Evolutionary conservation across 768 basidiomycete species (phyloP).

Genomic region (Porpolomopsis calyptriformis): DNA sequence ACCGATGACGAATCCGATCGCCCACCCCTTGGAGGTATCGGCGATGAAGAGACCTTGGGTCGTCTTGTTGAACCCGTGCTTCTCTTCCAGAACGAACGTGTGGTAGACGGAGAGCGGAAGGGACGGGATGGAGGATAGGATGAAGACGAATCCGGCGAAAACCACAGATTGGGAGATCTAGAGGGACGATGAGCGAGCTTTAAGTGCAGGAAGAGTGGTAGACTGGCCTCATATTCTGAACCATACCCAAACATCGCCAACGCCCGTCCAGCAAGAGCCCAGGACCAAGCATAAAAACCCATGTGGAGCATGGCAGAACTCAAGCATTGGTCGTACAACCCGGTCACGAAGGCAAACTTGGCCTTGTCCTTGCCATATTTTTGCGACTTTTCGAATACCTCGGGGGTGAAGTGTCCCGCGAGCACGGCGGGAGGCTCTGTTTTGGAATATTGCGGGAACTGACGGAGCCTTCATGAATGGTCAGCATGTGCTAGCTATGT

Average conservation of each 20-base stretch:
- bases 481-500: background rate
- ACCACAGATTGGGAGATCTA: slow-evolving; percentile 80
- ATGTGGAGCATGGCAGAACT: slow-evolving; percentile 63
- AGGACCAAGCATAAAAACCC: slow-evolving; percentile 77
- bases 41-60: slow-evolving; percentile 63
- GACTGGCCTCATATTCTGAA: slow-evolving; percentile 58
- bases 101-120: slow-evolving; percentile 74
- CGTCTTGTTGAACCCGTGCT: slow-evolving; percentile 96
- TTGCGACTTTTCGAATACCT: slow-evolving; percentile 83
- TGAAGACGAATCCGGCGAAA: slow-evolving; percentile 58
- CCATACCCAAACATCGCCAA: slow-evolving; percentile 52
- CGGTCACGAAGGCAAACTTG: slow-evolving; percentile 63
- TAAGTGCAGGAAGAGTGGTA: background rate
- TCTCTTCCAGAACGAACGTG: slow-evolving; percentile 91
- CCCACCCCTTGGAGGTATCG: slow-evolving; percentile 77
- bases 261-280: slow-evolving; percentile 50
- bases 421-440: slow-evolving; percentile 61
- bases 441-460: slow-evolving; percentile 78
- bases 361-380: slow-evolving; percentile 88
- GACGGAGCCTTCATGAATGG: slow-evolving; percentile 44
- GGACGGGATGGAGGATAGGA: slow-evolving; percentile 55
- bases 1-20: slow-evolving; percentile 59
- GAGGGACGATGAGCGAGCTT: slow-evolving; percentile 1
- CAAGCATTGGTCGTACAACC: slow-evolving; percentile 60
- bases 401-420: slow-evolving; percentile 51